phyloP scores from a whole-genome alignment of 192 early-diverging fungal genomes.

The Backusella mclennaniae region DNA sequence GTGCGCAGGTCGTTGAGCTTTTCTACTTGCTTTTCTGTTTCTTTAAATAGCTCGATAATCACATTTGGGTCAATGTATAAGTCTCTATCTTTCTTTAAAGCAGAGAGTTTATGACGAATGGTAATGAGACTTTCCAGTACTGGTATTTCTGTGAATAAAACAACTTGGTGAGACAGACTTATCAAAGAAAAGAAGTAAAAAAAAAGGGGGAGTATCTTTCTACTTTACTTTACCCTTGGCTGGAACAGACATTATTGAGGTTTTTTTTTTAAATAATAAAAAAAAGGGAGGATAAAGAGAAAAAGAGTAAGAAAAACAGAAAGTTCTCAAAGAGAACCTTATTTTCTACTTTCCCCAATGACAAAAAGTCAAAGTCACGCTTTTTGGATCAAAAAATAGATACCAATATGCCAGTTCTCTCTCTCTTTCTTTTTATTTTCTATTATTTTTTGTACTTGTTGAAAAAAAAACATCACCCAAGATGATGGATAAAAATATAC shows the following conservation, averaged over 20 bases:
- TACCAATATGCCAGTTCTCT: too few relatives aligned
- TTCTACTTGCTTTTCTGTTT: constrained; percentile 55
- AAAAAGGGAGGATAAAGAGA: background rate
- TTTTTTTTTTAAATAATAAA: background rate
- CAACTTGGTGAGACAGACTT: background rate
- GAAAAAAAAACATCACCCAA: too few relatives aligned
- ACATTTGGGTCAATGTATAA: constrained; percentile 63
- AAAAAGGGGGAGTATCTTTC: background rate
- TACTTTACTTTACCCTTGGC: constrained; percentile 1
- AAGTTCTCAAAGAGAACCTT: background rate
- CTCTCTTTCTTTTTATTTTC: too few relatives aligned
- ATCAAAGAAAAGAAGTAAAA: background rate
- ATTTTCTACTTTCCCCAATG: background rate
- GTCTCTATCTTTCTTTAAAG: constrained; percentile 73
- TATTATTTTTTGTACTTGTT: too few relatives aligned
- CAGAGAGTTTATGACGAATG: constrained; percentile 68
- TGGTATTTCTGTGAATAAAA: constrained; percentile 49
- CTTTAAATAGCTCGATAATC: constrained; percentile 62
- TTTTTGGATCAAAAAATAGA: background rate
- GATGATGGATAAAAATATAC: background rate
- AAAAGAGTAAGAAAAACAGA: background rate
- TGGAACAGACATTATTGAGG: background rate
- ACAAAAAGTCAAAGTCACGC: constrained; percentile 1
- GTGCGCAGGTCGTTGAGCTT: constrained; percentile 24
- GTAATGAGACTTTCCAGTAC: constrained; percentile 64